Percentiles rank a stretch among this genome's conserved stretches.
phyloP scores from a whole-genome alignment of 2,329 filamentous ascomycete species.

The Fusarium napiforme region DNA sequence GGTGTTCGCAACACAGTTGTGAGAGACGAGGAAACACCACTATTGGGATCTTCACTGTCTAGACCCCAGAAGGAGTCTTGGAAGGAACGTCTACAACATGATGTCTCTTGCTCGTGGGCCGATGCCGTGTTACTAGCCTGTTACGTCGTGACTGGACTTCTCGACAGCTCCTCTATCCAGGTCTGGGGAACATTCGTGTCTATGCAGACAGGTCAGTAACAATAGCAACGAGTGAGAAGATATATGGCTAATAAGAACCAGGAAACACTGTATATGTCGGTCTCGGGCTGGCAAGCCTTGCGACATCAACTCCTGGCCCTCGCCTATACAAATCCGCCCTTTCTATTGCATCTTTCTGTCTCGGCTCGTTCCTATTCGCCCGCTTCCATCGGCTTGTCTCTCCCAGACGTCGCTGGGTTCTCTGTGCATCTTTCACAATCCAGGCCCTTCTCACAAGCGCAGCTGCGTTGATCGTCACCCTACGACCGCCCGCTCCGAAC shows the following conservation, averaged over 20 bases:
- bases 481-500: slow-evolving; percentile 52
- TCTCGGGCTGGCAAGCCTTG: slow-evolving; percentile 61
- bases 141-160: slow-evolving; percentile 80
- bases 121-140: slow-evolving; percentile 76
- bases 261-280: slow-evolving; percentile 84
- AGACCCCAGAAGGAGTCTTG: neutral
- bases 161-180: slow-evolving; percentile 79
- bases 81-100: slow-evolving; percentile 18
- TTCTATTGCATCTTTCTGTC: slow-evolving; percentile 76
- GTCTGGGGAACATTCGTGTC: slow-evolving; percentile 85
- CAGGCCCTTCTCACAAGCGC: slow-evolving; percentile 62
- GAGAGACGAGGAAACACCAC: slow-evolving; percentile 36
- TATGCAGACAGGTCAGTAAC: slow-evolving; percentile 79
- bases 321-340: slow-evolving; percentile 67
- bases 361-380: slow-evolving; percentile 77
- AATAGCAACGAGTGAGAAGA: neutral
- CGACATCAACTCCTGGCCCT: slow-evolving; percentile 52
- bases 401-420: slow-evolving; percentile 72
- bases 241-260: slow-evolving; percentile 38
- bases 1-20: neutral
- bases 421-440: slow-evolving; percentile 66
- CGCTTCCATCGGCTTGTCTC: slow-evolving; percentile 71
- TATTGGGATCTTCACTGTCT: slow-evolving; percentile 7
- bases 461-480: slow-evolving; percentile 65
- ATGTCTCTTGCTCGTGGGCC: slow-evolving; percentile 63